phyloP scores from a whole-genome alignment of 169 alveolate species.

The Plasmodium falciparum region DNA sequence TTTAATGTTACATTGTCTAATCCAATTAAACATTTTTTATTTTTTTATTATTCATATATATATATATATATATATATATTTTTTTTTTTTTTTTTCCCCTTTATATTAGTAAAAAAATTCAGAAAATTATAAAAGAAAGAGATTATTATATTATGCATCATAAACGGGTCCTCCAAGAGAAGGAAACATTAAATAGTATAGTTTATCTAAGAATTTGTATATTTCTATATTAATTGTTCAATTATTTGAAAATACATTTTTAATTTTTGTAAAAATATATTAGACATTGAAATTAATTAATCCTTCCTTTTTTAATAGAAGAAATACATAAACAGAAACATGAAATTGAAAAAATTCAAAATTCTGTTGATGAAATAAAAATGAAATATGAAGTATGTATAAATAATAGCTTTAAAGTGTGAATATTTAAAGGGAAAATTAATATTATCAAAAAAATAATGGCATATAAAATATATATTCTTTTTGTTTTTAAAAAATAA shows the following conservation, averaged over 20 bases:
- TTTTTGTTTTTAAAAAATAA: conserved; percentile 1
- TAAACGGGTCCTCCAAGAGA: conserved; percentile 71
- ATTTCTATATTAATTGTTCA: conserved; percentile 14
- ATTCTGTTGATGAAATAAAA: conserved; percentile 62
- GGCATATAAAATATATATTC: not conserved
- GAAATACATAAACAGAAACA: conserved; percentile 71
- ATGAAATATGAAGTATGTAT: conserved; percentile 62
- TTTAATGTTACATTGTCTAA: not conserved
- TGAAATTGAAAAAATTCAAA: conserved; percentile 66
- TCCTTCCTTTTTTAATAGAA: conserved; percentile 52
- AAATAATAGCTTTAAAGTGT: not conserved
- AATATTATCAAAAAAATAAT: conserved; percentile 6
- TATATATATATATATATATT: too few species aligned
- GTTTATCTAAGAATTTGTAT: conserved; percentile 2
- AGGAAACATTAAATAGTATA: conserved; percentile 73
- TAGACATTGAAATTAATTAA: conserved; percentile 16
- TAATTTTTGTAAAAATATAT: conserved; percentile 13
- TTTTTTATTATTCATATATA: not conserved
- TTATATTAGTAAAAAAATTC: conserved; percentile 69
- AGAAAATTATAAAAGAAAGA: conserved; percentile 71
- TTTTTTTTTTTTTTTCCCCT: not conserved
- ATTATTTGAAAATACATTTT: conserved; percentile 8
- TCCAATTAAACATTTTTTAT: not conserved
- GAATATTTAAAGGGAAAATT: not conserved
- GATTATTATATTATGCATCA: conserved; percentile 76